A percentile compares a stretch with the other conserved stretches of the same genome.
Evolutionary conservation across 345 rosid species (phyloP).

Genomic region (Gossypium ekmanianum): DNA sequence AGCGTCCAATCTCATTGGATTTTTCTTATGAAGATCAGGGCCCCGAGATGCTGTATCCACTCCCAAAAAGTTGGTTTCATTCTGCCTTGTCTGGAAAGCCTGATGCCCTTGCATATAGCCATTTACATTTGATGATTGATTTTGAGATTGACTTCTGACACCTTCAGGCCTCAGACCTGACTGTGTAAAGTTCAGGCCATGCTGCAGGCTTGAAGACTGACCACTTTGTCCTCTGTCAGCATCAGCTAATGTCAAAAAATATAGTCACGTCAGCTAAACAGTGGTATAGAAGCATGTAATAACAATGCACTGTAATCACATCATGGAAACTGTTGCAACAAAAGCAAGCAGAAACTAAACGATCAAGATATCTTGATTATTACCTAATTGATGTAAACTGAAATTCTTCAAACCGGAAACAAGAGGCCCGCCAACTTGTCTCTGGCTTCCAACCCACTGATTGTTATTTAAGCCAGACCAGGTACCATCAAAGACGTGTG

Average conservation of each 20-base stretch:
- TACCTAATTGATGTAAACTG: slow-evolving; percentile 65
- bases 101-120: slow-evolving; percentile 65
- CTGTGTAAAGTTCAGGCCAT: slow-evolving; percentile 48
- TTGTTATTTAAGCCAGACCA: slow-evolving; percentile 60
- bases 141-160: slow-evolving; percentile 52
- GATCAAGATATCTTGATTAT: slow-evolving; percentile 13
- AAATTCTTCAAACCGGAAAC: slow-evolving; percentile 53
- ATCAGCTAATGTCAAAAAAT: slow-evolving; percentile 49
- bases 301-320: slow-evolving; percentile 6
- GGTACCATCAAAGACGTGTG: slow-evolving; percentile 57
- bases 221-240: slow-evolving; percentile 46
- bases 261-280: slow-evolving; percentile 20
- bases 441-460: slow-evolving; percentile 54
- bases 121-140: slow-evolving; percentile 49
- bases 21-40: slow-evolving; percentile 43
- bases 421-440: slow-evolving; percentile 52
- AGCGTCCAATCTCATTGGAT: slow-evolving; percentile 43
- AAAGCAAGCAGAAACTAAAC: slow-evolving; percentile 2
- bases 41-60: slow-evolving; percentile 52
- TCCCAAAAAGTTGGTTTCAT: slow-evolving; percentile 58
- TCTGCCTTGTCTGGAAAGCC: slow-evolving; percentile 44
- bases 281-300: background rate
- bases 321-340: background rate
- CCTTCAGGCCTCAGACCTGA: slow-evolving; percentile 50
- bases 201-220: slow-evolving; percentile 51